These are phyloP conservation scores for Neonectria faginata DNA, from an alignment of 2,329 filamentous ascomycete genomes.

Conservation along the genomic window DNA sequence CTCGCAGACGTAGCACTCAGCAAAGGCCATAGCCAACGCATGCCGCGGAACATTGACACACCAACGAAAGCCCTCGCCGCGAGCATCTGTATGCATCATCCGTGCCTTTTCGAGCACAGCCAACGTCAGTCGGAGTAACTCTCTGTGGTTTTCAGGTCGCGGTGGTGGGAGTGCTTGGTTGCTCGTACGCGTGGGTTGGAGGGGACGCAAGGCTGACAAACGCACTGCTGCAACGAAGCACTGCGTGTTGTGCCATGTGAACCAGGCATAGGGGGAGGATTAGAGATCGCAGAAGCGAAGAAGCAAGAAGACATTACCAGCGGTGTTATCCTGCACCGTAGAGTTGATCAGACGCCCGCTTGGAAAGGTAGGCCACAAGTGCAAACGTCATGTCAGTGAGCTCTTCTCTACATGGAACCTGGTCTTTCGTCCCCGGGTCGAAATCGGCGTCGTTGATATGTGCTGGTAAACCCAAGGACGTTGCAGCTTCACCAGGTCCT, in stretches of 20 bases:
- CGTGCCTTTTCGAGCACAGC: constrained; percentile 19
- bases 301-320: constrained; percentile 1
- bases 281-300: constrained; percentile 31
- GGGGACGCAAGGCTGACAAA: constrained; percentile 14
- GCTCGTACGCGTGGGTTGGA: neutral
- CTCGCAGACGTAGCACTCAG: constrained; percentile 27
- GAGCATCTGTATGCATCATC: constrained; percentile 29
- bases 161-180: neutral
- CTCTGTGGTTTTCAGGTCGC: neutral
- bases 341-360: constrained; percentile 19
- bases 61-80: constrained; percentile 30
- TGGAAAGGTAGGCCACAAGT: constrained; percentile 21
- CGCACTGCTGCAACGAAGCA: constrained; percentile 27
- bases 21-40: constrained; percentile 26
- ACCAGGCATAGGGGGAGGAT: constrained; percentile 28
- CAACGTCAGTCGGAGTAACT: constrained; percentile 14
- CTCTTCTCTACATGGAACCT: constrained; percentile 22
- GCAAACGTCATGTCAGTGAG: constrained; percentile 32
- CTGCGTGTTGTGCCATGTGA: constrained; percentile 32
- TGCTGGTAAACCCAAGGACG: neutral
- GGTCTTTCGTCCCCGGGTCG: constrained; percentile 5
- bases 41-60: constrained; percentile 27
- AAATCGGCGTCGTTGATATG: constrained; percentile 32
- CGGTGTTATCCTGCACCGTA: neutral
- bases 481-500: constrained; percentile 12